Evolutionary conservation across 2,329 filamentous ascomycete species (phyloP).

Genomic region (Metarhizium brunneum): DNA sequence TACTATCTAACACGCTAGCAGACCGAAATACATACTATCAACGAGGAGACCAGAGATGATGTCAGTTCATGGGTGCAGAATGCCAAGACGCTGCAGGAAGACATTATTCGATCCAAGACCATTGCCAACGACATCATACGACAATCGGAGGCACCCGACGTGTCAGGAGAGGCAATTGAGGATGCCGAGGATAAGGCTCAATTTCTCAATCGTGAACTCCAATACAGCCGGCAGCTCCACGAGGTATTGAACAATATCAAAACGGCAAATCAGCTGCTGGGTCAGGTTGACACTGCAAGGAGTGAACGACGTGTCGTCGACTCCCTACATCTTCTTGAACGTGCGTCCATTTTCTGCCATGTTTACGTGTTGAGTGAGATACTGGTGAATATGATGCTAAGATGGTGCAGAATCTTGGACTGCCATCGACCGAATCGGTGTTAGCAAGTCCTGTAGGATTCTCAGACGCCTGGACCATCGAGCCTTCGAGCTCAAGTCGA

Average conservation of each 20-base stretch:
- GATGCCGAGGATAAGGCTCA: constrained; percentile 44
- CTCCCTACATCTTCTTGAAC: constrained; percentile 46
- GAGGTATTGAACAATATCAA: constrained; percentile 41
- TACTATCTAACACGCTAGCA: constrained; percentile 10
- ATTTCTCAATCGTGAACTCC: constrained; percentile 49
- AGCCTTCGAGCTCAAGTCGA: constrained; percentile 55
- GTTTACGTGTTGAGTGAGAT: background rate
- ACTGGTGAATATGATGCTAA: constrained; percentile 9
- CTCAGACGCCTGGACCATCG: constrained; percentile 57
- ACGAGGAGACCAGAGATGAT: constrained; percentile 66
- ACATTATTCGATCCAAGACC: constrained; percentile 71
- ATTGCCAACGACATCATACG: constrained; percentile 75
- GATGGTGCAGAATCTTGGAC: constrained; percentile 40
- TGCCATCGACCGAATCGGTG: constrained; percentile 48
- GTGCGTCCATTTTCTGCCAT: constrained; percentile 25
- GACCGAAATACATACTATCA: constrained; percentile 64
- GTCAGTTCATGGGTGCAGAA: constrained; percentile 81
- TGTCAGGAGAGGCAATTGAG: constrained; percentile 41
- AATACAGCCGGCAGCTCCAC: constrained; percentile 49
- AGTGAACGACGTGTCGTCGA: constrained; percentile 47
- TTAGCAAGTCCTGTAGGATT: constrained; percentile 51
- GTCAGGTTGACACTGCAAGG: constrained; percentile 49
- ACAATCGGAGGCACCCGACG: constrained; percentile 56
- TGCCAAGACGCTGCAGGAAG: constrained; percentile 74
- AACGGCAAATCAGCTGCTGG: constrained; percentile 50